Base-by-base conservation (phyloP, 2,329 filamentous ascomycete genomes). In the Trichoderma sp. region DNA sequence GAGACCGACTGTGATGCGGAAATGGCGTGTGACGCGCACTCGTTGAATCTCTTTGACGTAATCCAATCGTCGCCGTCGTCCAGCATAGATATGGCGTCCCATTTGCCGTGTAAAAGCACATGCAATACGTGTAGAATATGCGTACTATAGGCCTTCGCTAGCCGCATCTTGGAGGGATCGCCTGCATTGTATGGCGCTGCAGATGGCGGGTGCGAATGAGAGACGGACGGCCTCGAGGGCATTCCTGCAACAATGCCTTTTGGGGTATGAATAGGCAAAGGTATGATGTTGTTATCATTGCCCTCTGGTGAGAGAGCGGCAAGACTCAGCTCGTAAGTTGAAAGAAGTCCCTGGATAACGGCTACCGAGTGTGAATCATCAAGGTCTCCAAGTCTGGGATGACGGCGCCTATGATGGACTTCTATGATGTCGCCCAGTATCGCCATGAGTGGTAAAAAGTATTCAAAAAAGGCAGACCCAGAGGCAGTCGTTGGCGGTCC, bases 41-140 rank as follows among this genome's bases (percentile, higher is more conserved):
- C 78, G 32, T 78, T 76, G 71, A 84, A 84, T 4, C 78, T 76
- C 13, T 78, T 72, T 2, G 82, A 81, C 3, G 82, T 80, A 59
- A 83, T 84, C 81, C 82, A 85, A 72, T 81, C 79, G 64, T 83
- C 82, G 25, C 79, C 76, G 68, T 84, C 79, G 67, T 85, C 82
- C 50, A 85, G 75, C 78, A 84, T 82, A 35, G 77, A 80, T 39
- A 84, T 80, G 3, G 81, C 80, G 69, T 84, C 82, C 82, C 81
- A 84, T 72, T 84, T 83, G 0, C 82, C 82, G 67, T 83, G 78
- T 0, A 84, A 74, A 0, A 84, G 75, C 4, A 85, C 82, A 67
- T 83, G 78, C 0, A 85, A 76, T 0, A 84, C 83, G 59, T 82
- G 81, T 1, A 84, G 71, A 19, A 85, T 80, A 69, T 83, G 80